Evolutionary conservation across 192 early-diverging fungal genomes (phyloP), one percentile per base, ranked within the genome.

Genomic region (Jimgerdemannia flammicorona): DNA sequence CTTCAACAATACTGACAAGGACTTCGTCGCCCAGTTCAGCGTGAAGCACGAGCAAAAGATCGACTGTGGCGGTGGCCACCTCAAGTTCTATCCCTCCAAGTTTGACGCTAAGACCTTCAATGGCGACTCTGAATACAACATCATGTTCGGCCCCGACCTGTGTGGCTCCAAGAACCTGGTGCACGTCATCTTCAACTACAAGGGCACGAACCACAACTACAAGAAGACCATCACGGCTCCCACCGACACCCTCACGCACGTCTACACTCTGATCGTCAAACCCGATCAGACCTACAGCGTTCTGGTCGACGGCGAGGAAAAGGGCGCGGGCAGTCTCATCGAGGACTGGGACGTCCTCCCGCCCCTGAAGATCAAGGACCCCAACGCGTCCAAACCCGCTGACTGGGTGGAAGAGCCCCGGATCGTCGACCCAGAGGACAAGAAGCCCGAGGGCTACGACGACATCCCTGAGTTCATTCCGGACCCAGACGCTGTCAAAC

Each of bases 171-270:
- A 90, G 81, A 94, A 93, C 87, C 93, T 94, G 64, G 94, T 99
- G 43, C 97, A 99, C 81, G 93, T 95, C 78, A 98, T 99, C 83
- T 91, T 99, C 87, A 88, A 93, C 76, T 93, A 99, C 92, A 92
- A 98, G 77, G 90, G 93, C 84, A 93, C 92, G 72, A 92, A 93
- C 80, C 90, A 96, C 78, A 87, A 95, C 86, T 81, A 94, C 72
- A 92, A 93, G 72, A 88, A 92, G 82, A 79, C 81, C 39, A 80
- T 90, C 72, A 69, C 80, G 72, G 93, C 93, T 20, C 92, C 92
- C 75, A 89, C 82, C 65, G 96, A 97, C 81, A 87, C 90, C 81
- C 87, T 88, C 72, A 92, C 96, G 4, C 91, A 93, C 80, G 86
- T 96, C 69, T 99, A 98, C 89, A 97, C 96, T 3, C 85, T 99